Conservation (phyloP, 495 filamentous ascomycete species). For the Penicillium subrubescens region DNA sequence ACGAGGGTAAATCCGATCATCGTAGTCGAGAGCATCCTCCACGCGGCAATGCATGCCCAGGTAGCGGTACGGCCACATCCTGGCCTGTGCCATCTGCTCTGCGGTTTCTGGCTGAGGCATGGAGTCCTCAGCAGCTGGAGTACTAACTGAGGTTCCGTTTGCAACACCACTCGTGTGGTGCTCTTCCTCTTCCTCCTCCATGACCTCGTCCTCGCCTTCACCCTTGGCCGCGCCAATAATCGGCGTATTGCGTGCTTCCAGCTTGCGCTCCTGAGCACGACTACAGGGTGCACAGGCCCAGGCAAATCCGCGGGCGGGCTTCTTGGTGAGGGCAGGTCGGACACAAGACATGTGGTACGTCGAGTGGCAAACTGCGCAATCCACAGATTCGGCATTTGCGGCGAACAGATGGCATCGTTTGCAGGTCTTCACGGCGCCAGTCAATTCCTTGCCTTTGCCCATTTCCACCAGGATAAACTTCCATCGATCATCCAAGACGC, state of each 20-base stretch:
- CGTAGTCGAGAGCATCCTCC: slow-evolving; percentile 95
- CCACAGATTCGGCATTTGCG: slow-evolving; percentile 93
- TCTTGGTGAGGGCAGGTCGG: slow-evolving; percentile 87
- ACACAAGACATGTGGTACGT: slow-evolving; percentile 99
- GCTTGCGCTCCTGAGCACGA: slow-evolving; percentile 86
- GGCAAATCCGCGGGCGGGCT: slow-evolving; percentile 95
- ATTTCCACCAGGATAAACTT: slow-evolving; percentile 92
- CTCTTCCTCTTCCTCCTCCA: slow-evolving; percentile 72
- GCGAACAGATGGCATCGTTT: slow-evolving; percentile 88
- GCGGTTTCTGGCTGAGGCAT: slow-evolving; percentile 72
- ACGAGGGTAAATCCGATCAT: slow-evolving; percentile 96
- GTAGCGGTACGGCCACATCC: slow-evolving; percentile 95
- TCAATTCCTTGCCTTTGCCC: slow-evolving; percentile 89
- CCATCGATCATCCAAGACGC: slow-evolving; percentile 93
- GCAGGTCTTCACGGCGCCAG: slow-evolving; percentile 94
- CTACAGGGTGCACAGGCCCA: slow-evolving; percentile 98
- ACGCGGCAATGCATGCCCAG: slow-evolving; percentile 93
- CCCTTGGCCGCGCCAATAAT: slow-evolving; percentile 52
- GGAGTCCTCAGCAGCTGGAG: slow-evolving; percentile 54
- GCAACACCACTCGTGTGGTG: slow-evolving; percentile 43
- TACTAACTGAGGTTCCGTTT: slow-evolving; percentile 59
- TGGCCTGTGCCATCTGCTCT: slow-evolving; percentile 88
- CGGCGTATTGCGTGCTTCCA: slow-evolving; percentile 89
- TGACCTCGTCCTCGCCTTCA: slow-evolving; percentile 79
- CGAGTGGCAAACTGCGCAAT: slow-evolving; percentile 90